phyloP scores from a whole-genome alignment of 108 stramenopile genomes.

The Chaetoceros tenuissimus region DNA sequence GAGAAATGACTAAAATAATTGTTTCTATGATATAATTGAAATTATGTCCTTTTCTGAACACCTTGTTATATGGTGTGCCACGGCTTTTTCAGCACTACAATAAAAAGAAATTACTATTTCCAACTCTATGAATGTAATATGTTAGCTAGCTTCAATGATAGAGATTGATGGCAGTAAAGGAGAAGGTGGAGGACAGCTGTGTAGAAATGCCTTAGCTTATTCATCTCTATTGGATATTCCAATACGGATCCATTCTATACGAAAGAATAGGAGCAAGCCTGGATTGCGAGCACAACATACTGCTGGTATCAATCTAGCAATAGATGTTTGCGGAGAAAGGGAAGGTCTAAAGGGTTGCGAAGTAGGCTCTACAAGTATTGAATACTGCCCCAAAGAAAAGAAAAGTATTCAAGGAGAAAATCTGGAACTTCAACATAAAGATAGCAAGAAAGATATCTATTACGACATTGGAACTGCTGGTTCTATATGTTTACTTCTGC shows the following conservation, averaged over 20 bases:
- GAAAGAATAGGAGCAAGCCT: conserved; percentile 36
- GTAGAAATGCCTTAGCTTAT: conserved; percentile 51
- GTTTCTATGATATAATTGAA: no score
- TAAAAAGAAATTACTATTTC: no score
- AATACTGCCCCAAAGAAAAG: conserved; percentile 8
- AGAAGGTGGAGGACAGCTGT: conserved; percentile 71
- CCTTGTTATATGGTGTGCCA: no score
- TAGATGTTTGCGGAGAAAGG: conserved; percentile 21
- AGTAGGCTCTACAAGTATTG: conserved; percentile 27
- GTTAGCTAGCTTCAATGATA: background rate
- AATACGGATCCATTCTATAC: conserved; percentile 34
- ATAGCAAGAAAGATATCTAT: conserved; percentile 4
- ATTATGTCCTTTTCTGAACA: no score
- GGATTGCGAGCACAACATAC: conserved; percentile 54
- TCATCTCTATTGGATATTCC: conserved; percentile 32
- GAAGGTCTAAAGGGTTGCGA: conserved; percentile 24
- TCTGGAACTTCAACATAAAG: background rate
- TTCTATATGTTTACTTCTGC: conserved; percentile 54
- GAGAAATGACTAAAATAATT: no score
- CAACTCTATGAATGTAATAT: no score
- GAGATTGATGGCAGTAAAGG: conserved; percentile 47
- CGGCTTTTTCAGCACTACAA: no score
- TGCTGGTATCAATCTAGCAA: conserved; percentile 28
- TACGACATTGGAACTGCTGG: conserved; percentile 59
- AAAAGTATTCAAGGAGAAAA: background rate